Evolutionary conservation across 345 rosid species (phyloP).

Genomic region (Lagerstroemia speciosa): DNA sequence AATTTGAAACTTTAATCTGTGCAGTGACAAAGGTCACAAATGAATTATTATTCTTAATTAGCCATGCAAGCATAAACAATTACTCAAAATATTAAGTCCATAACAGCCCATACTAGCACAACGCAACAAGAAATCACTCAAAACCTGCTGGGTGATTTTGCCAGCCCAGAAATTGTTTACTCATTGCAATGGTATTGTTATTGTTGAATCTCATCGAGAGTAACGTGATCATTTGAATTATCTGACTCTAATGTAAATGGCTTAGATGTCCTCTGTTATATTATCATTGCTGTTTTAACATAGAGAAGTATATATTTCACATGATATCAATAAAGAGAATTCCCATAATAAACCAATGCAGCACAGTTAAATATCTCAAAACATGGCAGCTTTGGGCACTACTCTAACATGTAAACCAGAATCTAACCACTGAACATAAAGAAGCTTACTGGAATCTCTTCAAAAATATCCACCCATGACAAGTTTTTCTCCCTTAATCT

Average conservation of each 20-base stretch:
- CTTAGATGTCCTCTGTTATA: neutral
- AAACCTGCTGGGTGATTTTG: neutral
- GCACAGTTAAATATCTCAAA: neutral
- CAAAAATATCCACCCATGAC: slow-evolving; percentile 99
- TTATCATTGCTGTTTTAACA: neutral
- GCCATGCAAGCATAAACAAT: neutral
- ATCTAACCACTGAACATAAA: neutral
- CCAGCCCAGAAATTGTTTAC: neutral
- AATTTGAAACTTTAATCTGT: slow-evolving; percentile 96
- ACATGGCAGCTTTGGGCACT: neutral
- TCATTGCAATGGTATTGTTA: no score
- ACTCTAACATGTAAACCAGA: neutral
- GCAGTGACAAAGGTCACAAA: neutral
- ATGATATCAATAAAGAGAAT: neutral
- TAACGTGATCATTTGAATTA: neutral
- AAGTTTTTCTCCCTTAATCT: slow-evolving; percentile 98
- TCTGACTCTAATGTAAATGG: neutral
- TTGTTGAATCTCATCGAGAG: no score
- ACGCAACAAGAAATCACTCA: neutral
- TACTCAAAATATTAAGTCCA: neutral
- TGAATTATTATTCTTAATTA: neutral
- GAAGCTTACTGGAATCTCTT: slow-evolving; percentile 91
- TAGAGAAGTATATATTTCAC: neutral
- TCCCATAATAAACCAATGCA: neutral
- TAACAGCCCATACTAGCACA: neutral